These are phyloP conservation scores for Diplodia mutila DNA, from an alignment of 2,329 filamentous ascomycete species.

Conservation along the genomic window DNA sequence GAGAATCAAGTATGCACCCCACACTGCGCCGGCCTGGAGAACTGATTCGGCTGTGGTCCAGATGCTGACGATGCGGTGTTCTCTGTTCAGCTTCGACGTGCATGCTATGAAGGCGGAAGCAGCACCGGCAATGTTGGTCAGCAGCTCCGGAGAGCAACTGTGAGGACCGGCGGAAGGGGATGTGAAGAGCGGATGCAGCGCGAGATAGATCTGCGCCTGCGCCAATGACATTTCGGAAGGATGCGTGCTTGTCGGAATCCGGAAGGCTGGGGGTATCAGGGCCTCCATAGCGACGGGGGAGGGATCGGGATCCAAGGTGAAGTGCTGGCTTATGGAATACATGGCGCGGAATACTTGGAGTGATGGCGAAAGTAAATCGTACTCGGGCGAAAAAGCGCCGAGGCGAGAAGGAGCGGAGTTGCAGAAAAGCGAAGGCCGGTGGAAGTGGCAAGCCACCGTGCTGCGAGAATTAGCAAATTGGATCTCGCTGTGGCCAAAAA, in stretches of 20 bases:
- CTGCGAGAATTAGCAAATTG: background rate
- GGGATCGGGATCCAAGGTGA: background rate
- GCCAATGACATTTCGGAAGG: slow-evolving; percentile 6
- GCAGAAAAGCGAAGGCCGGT: slow-evolving; percentile 17
- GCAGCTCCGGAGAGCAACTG: slow-evolving; percentile 7
- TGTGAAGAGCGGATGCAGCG: slow-evolving; percentile 15
- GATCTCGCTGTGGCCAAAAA: too few species aligned
- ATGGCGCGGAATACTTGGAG: background rate
- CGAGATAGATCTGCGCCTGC: slow-evolving; percentile 18
- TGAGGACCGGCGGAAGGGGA: slow-evolving; percentile 2
- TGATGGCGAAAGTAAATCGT: background rate
- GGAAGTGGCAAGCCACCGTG: slow-evolving; percentile 14
- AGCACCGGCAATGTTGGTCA: slow-evolving; percentile 10
- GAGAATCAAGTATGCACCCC: slow-evolving; percentile 21
- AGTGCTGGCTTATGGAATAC: slow-evolving; percentile 15
- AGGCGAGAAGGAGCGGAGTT: slow-evolving; percentile 14
- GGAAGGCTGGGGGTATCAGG: background rate
- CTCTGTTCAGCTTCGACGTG: slow-evolving; percentile 16
- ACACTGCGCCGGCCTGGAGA: slow-evolving; percentile 26
- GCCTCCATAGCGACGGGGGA: background rate
- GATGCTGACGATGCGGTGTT: slow-evolving; percentile 15
- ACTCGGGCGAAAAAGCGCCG: background rate
- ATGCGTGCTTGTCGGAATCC: background rate
- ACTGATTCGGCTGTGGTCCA: slow-evolving; percentile 12
- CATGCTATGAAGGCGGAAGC: background rate